Base-by-base conservation (phyloP, 345 rosid species). In the Salix arbutifolia region DNA sequence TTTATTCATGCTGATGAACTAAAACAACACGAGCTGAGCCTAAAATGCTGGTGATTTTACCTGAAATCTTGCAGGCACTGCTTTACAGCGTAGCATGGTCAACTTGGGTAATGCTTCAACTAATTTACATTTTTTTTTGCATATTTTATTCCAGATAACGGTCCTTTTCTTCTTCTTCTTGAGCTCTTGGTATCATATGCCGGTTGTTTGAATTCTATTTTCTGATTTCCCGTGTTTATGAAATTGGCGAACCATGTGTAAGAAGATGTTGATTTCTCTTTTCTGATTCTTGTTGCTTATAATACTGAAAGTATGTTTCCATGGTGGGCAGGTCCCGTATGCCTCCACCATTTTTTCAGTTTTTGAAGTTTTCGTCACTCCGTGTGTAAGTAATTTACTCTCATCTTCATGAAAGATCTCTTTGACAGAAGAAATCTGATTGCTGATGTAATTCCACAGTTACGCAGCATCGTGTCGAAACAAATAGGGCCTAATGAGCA, bases 381-480 rank as follows among this genome's bases (percentile, higher is more conserved):
- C 99, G 71, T 87, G 90, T 18, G 99, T 95, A 85, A 88, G 96
- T 79, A 67, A n/a, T 30, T 71, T 19, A 4, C 65, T 67, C 66
- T 21, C 56, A 64, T 70, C 53, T 21, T 66, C 64, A 46, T 4
- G 40, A 70, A 52, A 13, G 60, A 18, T 33, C 65, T 44, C 26
- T n/a, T 21, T 46, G 68, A 23, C 69, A 21, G 69, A 38, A 28
- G 6, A 2, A 21, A 26, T 35, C 48, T 30, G 12, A 30, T 28
- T 14, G 4, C 18, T 70, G 61, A 68, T 71, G 69, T 75, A 23
- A 28, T 33, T 48, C n/a, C 28, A 21, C 86, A 91, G 95, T 60
- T 91, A 16, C 86, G 86, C 53, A 90, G 93, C 86, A 95, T 95
- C 65, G 93, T 87, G n/a, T 95, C 99, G 8, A 91, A 89, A 81